Evolutionary conservation across 129 eudicot species (phyloP).

Genomic region (Glebionis coronaria): DNA sequence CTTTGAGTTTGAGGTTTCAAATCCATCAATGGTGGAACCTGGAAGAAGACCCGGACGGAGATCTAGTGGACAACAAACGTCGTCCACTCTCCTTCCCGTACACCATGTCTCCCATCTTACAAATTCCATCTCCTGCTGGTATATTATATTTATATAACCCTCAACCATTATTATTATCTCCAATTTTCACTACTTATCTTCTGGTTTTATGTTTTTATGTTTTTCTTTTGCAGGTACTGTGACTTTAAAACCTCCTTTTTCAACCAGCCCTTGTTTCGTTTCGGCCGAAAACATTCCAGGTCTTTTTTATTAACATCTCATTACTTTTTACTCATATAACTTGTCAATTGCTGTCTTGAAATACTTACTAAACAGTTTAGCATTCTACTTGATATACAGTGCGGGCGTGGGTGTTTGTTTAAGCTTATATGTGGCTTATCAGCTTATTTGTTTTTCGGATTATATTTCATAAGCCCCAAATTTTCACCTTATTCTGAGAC

Average conservation of each 20-base stretch:
- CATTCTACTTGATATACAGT: no score
- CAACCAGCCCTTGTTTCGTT: conserved; percentile 61
- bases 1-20: neutral
- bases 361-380: no score
- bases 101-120: conserved; percentile 43
- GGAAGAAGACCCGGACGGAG: conserved; percentile 27
- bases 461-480: no score
- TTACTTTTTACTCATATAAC: neutral
- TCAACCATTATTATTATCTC: neutral
- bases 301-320: neutral
- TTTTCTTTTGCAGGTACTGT: conserved; percentile 61
- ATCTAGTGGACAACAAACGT: neutral
- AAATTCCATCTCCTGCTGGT: conserved; percentile 82
- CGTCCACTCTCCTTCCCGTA: conserved; percentile 52
- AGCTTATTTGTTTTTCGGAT: no score
- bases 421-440: no score
- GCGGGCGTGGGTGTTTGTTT: no score
- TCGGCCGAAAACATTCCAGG: conserved; percentile 74
- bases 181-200: neutral
- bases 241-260: conserved; percentile 61
- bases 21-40: conserved; percentile 31
- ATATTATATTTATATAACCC: conserved; percentile 2
- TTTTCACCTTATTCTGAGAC: no score
- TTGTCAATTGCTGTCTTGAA: no score
- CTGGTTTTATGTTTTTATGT: neutral